These are phyloP conservation scores for Crithidia thermophila DNA, from an alignment of 208 protist species.

Conservation along the genomic window DNA sequence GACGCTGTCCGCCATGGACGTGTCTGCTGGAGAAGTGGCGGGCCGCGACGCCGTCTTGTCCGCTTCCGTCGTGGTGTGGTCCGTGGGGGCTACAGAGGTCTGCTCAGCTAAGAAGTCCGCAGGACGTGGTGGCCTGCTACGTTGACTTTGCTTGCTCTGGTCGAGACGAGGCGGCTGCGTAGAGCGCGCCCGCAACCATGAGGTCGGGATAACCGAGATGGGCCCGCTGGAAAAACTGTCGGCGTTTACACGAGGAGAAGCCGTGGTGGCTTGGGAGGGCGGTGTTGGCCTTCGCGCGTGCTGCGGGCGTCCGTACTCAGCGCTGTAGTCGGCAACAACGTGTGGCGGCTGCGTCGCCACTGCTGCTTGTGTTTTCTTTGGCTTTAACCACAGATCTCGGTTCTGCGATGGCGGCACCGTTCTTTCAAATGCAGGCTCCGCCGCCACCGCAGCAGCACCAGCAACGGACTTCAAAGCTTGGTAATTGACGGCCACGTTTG, in stretches of 20 bases:
- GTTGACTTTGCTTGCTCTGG: neutral
- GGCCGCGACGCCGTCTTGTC: neutral
- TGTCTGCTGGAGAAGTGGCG: neutral
- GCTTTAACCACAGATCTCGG: slow-evolving; percentile 11
- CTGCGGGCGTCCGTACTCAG: no score
- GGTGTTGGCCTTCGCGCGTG: no score
- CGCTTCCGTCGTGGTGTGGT: neutral
- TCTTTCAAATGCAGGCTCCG: no score
- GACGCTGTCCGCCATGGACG: neutral
- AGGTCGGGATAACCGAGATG: slow-evolving; percentile 15
- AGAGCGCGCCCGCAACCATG: slow-evolving; percentile 11
- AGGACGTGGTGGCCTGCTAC: neutral
- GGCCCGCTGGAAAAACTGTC: neutral
- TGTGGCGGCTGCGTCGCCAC: neutral
- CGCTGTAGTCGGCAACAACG: slow-evolving; percentile 3
- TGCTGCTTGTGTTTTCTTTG: neutral
- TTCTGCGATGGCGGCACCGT: slow-evolving; percentile 9
- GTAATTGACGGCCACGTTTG: neutral
- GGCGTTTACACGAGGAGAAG: neutral
- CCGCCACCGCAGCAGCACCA: no score
- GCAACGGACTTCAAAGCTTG: neutral
- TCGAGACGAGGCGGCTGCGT: neutral
- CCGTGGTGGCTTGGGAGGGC: neutral
- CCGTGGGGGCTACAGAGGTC: neutral
- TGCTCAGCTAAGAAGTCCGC: no score